Evolutionary conservation across 2,329 filamentous ascomycete genomes (phyloP).

Genomic region (Pseudogymnoascus sp.): DNA sequence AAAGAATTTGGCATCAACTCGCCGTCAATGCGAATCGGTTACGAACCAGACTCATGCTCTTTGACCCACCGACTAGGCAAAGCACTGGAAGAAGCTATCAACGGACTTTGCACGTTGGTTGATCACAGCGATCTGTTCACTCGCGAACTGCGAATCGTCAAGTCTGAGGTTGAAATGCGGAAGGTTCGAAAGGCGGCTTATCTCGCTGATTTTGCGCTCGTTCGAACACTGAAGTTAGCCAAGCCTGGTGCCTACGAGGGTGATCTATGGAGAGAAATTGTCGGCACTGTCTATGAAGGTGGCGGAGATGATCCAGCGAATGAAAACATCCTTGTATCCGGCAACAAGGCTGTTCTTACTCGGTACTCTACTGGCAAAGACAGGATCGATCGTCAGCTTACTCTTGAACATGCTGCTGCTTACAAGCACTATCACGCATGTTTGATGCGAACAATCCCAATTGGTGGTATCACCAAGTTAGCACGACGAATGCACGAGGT

Average conservation of each 20-base stretch:
- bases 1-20: constrained; percentile 26
- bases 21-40: constrained; percentile 24
- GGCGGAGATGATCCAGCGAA: constrained; percentile 31
- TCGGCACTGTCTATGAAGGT: constrained; percentile 29
- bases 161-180: constrained; percentile 26
- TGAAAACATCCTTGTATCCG: constrained; percentile 29
- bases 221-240: constrained; percentile 29
- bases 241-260: constrained; percentile 30
- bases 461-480: constrained; percentile 16
- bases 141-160: constrained; percentile 27
- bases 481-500: constrained; percentile 23
- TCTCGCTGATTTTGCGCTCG: constrained; percentile 28
- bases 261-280: constrained; percentile 29
- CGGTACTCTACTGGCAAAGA: constrained; percentile 27
- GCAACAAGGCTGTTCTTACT: constrained; percentile 28
- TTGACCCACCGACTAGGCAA: constrained; percentile 30
- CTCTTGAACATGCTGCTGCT: constrained; percentile 27
- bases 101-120: constrained; percentile 23
- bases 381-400: constrained; percentile 27
- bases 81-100: constrained; percentile 28
- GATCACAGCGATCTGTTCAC: constrained; percentile 26
- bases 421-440: constrained; percentile 30
- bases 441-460: constrained; percentile 28
- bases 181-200: constrained; percentile 29
- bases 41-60: constrained; percentile 30